Percentiles rank a stretch among this genome's conserved stretches.
phyloP scores from a whole-genome alignment of 2,329 filamentous ascomycete species.

The Aspergillus terreus region DNA sequence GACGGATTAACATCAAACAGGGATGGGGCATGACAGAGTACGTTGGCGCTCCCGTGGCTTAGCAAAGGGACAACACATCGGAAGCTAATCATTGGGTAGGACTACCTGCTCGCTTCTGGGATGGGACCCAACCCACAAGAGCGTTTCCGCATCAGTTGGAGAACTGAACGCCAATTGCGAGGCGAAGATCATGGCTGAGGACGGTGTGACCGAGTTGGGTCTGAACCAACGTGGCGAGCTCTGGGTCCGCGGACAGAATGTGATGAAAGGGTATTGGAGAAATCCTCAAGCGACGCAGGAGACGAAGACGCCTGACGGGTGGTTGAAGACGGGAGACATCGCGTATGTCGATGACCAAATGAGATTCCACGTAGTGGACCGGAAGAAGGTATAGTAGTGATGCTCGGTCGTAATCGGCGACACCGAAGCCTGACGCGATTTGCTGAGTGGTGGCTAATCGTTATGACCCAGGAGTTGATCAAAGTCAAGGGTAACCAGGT shows the following conservation, averaged over 20 bases:
- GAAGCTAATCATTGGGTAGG: slow-evolving; percentile 23
- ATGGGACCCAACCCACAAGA: slow-evolving; percentile 56
- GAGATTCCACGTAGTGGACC: slow-evolving; percentile 66
- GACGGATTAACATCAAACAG: slow-evolving; percentile 57
- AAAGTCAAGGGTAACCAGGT: slow-evolving; percentile 62
- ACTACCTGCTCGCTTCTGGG: slow-evolving; percentile 65
- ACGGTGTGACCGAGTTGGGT: slow-evolving; percentile 47
- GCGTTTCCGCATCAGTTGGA: slow-evolving; percentile 52
- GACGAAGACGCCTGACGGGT: slow-evolving; percentile 60
- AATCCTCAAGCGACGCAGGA: slow-evolving; percentile 64
- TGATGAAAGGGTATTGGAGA: slow-evolving; percentile 75
- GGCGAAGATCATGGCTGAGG: slow-evolving; percentile 60
- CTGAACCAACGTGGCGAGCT: slow-evolving; percentile 63
- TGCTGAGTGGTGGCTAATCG: slow-evolving; percentile 4
- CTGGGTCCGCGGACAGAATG: slow-evolving; percentile 67
- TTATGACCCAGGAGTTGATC: slow-evolving; percentile 50
- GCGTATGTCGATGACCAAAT: slow-evolving; percentile 57
- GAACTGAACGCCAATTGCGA: slow-evolving; percentile 65
- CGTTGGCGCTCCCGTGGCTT: slow-evolving; percentile 15
- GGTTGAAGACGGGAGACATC: slow-evolving; percentile 70
- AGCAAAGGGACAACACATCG: slow-evolving; percentile 1
- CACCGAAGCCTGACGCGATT: slow-evolving; percentile 1
- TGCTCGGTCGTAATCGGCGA: neutral
- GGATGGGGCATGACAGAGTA: slow-evolving; percentile 87
- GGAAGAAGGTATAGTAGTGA: slow-evolving; percentile 56